A percentile compares a stretch with the other conserved stretches of the same genome.
Conservation (phyloP, 306 rosid genomes). For the Acacia crassicarpa region DNA sequence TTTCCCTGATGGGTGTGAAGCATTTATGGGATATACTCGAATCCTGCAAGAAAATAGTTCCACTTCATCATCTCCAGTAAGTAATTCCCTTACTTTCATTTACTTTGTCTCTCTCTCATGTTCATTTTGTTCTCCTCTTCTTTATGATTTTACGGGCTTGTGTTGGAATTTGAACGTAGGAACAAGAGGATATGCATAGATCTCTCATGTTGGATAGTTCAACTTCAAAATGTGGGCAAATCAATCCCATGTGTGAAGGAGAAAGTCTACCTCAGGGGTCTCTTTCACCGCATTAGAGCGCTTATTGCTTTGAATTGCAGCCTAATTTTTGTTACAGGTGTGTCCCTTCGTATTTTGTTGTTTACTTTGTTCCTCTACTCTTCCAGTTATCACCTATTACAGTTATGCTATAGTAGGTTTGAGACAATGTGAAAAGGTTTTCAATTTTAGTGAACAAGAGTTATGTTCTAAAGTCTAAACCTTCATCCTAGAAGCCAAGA, state of each 20-base stretch:
- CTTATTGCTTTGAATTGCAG: constrained; percentile 78
- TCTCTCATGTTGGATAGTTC: constrained; percentile 87
- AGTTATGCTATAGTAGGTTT: not conserved
- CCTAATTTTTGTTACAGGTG: constrained; percentile 67
- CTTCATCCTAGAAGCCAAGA: not conserved
- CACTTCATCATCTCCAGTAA: constrained; percentile 72
- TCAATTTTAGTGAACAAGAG: not conserved
- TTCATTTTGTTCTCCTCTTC: not conserved
- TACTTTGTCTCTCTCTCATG: not conserved
- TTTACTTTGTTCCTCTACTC: not conserved
- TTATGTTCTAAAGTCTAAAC: not conserved
- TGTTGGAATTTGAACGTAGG: constrained; percentile 48
- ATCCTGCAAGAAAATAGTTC: constrained; percentile 85
- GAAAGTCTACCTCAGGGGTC: constrained; percentile 62
- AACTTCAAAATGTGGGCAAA: constrained; percentile 67
- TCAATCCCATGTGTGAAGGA: constrained; percentile 50
- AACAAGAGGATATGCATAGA: constrained; percentile 84
- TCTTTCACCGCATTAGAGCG: constrained; percentile 82
- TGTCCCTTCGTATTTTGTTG: not conserved
- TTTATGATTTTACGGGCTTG: constrained; percentile 1
- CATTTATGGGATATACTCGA: constrained; percentile 80
- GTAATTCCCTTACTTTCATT: constrained; percentile 5
- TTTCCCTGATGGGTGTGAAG: constrained; percentile 63
- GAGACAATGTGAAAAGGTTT: not conserved
- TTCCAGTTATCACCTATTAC: not conserved